Percentiles rank a stretch among this genome's conserved stretches.
phyloP scores from a whole-genome alignment of 192 early-diverging fungal species.

The Funneliformis geosporum region DNA sequence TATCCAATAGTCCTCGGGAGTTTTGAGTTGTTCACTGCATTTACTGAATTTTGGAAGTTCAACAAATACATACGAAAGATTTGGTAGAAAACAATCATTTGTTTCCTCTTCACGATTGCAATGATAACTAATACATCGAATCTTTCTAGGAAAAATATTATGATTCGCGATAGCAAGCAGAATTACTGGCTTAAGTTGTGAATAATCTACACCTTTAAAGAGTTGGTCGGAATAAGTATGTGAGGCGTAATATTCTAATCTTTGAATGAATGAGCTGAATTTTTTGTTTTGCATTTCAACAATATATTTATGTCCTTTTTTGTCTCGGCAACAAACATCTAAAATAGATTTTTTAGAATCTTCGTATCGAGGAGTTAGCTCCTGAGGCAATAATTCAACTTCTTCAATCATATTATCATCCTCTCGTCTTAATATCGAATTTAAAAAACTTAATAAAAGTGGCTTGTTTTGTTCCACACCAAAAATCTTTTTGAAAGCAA shows the following conservation, averaged over 20 bases:
- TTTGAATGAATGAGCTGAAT: background rate
- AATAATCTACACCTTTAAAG: background rate
- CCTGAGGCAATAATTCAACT: background rate
- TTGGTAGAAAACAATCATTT: background rate
- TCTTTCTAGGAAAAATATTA: slow-evolving; percentile 4
- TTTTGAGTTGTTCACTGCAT: background rate
- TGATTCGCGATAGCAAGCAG: background rate
- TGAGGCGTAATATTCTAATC: background rate
- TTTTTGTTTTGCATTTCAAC: slow-evolving; percentile 15
- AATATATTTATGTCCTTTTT: background rate
- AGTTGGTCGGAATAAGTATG: background rate
- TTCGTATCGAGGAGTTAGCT: background rate
- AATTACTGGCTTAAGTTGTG: background rate
- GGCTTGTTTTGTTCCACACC: background rate
- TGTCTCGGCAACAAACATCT: background rate
- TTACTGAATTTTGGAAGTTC: slow-evolving; percentile 9
- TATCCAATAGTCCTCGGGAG: slow-evolving; percentile 3
- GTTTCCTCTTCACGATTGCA: background rate
- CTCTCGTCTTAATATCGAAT: slow-evolving; percentile 8
- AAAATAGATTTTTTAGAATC: slow-evolving; percentile 3
- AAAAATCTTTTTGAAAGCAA: slow-evolving; percentile 9
- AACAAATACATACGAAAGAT: slow-evolving; percentile 9
- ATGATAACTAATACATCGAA: slow-evolving; percentile 6
- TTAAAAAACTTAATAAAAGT: slow-evolving; percentile 20
- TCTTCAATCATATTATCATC: slow-evolving; percentile 4